These are phyloP conservation scores for Sphaerostilbella broomeana DNA, from an alignment of 2,329 filamentous ascomycete species.

Conservation along the genomic window DNA sequence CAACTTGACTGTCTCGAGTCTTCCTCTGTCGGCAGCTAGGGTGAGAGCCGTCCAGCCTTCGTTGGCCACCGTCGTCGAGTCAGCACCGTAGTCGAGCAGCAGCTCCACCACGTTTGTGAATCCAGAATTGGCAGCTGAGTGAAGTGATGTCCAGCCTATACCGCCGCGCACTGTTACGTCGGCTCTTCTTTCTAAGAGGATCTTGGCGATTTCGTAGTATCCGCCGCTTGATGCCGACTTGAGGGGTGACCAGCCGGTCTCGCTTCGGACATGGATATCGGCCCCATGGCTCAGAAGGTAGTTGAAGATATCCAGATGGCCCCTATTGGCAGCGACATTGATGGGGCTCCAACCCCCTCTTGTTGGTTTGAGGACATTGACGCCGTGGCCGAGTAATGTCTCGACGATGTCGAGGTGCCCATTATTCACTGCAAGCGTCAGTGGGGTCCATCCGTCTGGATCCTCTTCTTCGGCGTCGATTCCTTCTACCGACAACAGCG, in stretches of 20 bases:
- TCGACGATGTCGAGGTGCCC: constrained; percentile 5
- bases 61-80: background rate
- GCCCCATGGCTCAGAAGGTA: constrained; percentile 7
- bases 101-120: constrained; percentile 5
- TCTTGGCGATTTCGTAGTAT: constrained; percentile 2
- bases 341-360: constrained; percentile 7
- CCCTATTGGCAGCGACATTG: constrained; percentile 5
- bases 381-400: constrained; percentile 1
- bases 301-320: constrained; percentile 1
- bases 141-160: constrained; percentile 11
- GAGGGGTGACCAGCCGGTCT: constrained; percentile 7
- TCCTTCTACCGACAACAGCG: constrained; percentile 4
- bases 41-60: constrained; percentile 8
- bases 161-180: background rate
- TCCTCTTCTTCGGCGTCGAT: background rate
- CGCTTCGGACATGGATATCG: constrained; percentile 2
- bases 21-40: constrained; percentile 6
- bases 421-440: constrained; percentile 5
- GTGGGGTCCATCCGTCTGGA: constrained; percentile 5
- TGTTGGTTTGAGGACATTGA: background rate
- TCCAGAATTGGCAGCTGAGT: constrained; percentile 8
- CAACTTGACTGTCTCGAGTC: background rate
- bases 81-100: constrained; percentile 8
- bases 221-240: constrained; percentile 3
- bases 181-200: constrained; percentile 12